Base-by-base conservation (phyloP, 192 early-diverging fungal genomes). In the Funneliformis mosseae region DNA sequence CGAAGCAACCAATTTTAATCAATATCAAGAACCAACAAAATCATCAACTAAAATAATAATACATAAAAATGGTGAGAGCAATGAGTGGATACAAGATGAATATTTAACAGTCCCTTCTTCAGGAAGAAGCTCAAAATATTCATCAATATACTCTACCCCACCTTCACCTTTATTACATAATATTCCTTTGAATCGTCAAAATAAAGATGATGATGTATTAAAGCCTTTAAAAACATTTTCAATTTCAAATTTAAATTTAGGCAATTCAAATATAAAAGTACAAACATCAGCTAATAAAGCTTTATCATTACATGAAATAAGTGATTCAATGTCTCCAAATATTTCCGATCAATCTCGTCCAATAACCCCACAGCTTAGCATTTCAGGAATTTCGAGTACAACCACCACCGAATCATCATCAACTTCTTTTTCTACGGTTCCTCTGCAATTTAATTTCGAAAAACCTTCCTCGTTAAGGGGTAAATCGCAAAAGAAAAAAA, bases 351-450 rank as follows among this genome's bases (percentile, higher is more conserved):
- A 21, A 6, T 55, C 50, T 55, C 21, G 21, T 11, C 50, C 50
- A 6, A 0, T 66, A 66, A 70, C 68, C 42, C 68, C 68, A 43
- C 68, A 70, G 42, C 68, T 70, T 42, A 70, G 68, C 41, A 66
- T 1, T 28, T n/a, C 28, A 11, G 68, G 38, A n/a, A 41, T 70
- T n/a, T 70, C 68, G 8, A 16, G 8, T 8, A 41, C 39, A 18
- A 70, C 68, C 3, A n/a, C 68, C 10, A 70, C 38, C 1, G 68
- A 70, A 21, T 70, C 68, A n/a, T 41, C 41, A 1, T n/a, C n/a
- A 21, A 43, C 68, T 43, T n/a, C 68, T 23, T 10, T n/a, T 45
- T 6, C 14, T 43, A 38, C 39, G 18, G 18, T 21, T 7, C 68
- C 41, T 5, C 68, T 41, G 5, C 68, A 70, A 70, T 70, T 70